Percentiles rank a stretch among this genome's conserved stretches.
These are phyloP conservation scores for Schizopora paradoxa DNA, from an alignment of 1,284 basidiomycete species.

Conservation along the genomic window DNA sequence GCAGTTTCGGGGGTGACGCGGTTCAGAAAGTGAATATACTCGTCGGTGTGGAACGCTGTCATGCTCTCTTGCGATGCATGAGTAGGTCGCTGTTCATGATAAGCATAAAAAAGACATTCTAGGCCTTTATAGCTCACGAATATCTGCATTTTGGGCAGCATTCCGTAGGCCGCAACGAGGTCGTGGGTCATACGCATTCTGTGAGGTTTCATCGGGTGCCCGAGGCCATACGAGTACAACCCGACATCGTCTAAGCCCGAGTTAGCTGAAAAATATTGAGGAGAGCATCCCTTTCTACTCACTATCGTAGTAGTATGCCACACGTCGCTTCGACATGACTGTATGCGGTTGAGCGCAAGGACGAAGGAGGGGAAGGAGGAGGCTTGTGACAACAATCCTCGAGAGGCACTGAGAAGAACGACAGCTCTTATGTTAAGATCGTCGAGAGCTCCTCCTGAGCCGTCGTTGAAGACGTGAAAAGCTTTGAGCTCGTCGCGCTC, in stretches of 20 bases:
- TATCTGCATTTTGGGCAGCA: slow-evolving; percentile 89
- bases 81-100: slow-evolving; percentile 62
- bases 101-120: neutral
- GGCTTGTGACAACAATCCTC: no score
- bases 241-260: slow-evolving; percentile 74
- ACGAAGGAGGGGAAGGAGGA: no score
- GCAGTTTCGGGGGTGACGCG: slow-evolving; percentile 86
- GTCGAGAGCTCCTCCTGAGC: no score
- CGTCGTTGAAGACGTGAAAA: no score
- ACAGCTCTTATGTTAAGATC: no score
- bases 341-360: no score
- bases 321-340: slow-evolving; percentile 49
- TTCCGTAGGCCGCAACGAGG: slow-evolving; percentile 84
- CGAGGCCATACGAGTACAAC: slow-evolving; percentile 80
- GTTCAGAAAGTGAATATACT: slow-evolving; percentile 90
- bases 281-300: slow-evolving; percentile 16
- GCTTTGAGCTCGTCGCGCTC: no score
- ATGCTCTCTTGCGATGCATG: slow-evolving; percentile 80
- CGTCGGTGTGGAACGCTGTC: slow-evolving; percentile 95
- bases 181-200: slow-evolving; percentile 92
- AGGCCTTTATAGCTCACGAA: slow-evolving; percentile 47
- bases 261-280: slow-evolving; percentile 10
- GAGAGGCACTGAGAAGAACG: no score
- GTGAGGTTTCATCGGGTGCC: slow-evolving; percentile 95
- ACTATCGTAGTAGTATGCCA: slow-evolving; percentile 63